Conservation (phyloP, 495 filamentous ascomycete species). For the Tuber brumale region DNA sequence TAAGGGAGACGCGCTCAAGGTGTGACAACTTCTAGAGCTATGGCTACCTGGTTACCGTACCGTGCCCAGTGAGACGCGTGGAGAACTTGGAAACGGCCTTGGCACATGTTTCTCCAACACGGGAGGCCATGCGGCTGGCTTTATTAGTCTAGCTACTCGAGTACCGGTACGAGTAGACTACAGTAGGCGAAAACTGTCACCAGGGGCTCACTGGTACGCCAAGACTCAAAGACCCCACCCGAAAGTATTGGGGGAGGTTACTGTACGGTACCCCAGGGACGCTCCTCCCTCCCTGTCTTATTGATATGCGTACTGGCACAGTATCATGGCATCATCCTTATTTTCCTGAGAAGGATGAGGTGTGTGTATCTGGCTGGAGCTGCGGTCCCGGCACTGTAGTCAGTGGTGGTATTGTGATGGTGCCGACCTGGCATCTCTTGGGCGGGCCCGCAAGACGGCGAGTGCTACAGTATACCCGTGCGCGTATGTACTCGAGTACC, state of each 20-base stretch:
- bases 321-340: not conserved
- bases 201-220: not conserved
- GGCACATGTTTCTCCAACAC: constrained; percentile 13
- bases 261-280: too few species aligned
- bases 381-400: not conserved
- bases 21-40: not conserved
- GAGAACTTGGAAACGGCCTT: constrained; percentile 2
- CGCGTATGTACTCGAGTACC: too few species aligned
- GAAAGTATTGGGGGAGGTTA: not conserved
- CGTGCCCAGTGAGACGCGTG: constrained; percentile 28
- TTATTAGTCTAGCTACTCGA: too few species aligned
- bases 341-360: not conserved
- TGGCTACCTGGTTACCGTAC: constrained; percentile 14
- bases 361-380: not conserved
- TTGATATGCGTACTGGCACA: not conserved
- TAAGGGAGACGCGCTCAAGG: constrained; percentile 18
- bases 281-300: too few species aligned
- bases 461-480: too few species aligned
- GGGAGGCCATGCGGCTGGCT: constrained; percentile 15
- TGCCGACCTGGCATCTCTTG: not conserved
- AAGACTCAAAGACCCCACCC: not conserved
- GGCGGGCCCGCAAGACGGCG: not conserved
- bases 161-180: too few species aligned
- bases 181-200: not conserved
- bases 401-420: not conserved